Percentiles rank a stretch among this genome's conserved stretches.
Evolutionary conservation across 495 filamentous ascomycete genomes (phyloP).

Genomic region (Aspergillus cristatus): DNA sequence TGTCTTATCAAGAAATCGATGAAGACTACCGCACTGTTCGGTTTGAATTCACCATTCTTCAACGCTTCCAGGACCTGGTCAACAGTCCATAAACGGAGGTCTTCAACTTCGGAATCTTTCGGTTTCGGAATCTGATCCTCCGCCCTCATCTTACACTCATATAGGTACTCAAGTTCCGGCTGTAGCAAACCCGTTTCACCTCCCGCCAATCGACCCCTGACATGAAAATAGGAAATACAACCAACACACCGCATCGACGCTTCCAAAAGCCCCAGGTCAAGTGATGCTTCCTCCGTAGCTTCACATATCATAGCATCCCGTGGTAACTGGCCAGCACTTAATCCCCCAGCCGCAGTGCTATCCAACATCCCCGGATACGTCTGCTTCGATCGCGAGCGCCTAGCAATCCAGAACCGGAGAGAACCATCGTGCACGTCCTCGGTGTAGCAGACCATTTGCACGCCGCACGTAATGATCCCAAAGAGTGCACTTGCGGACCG

Average conservation of each 20-base stretch:
- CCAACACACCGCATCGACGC: conserved; percentile 12
- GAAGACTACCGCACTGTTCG: conserved; percentile 38
- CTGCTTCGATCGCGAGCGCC: conserved; percentile 32
- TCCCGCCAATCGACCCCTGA: conserved; percentile 16
- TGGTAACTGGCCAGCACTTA: conserved; percentile 31
- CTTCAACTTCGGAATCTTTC: conserved; percentile 42
- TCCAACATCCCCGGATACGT: conserved; percentile 48
- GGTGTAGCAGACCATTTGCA: conserved; percentile 41
- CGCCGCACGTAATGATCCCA: conserved; percentile 40
- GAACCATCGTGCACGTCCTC: conserved; percentile 1
- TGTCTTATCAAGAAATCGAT: conserved; percentile 49
- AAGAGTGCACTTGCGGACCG: conserved; percentile 39
- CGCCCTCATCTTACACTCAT: conserved; percentile 36
- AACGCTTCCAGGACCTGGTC: conserved; percentile 38
- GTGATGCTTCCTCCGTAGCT: conserved; percentile 44
- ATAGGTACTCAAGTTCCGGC: conserved; percentile 40
- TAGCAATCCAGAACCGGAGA: conserved; percentile 43
- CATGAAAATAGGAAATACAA: conserved; percentile 33
- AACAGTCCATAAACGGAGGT: conserved; percentile 38
- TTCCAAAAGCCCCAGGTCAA: conserved; percentile 19
- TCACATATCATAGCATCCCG: conserved; percentile 44
- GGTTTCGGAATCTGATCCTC: conserved; percentile 28
- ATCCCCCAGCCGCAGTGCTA: conserved; percentile 45
- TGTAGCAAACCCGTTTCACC: conserved; percentile 25
- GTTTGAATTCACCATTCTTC: conserved; percentile 41